Conservation (phyloP, 305 asterid species). For the Withania somnifera region DNA sequence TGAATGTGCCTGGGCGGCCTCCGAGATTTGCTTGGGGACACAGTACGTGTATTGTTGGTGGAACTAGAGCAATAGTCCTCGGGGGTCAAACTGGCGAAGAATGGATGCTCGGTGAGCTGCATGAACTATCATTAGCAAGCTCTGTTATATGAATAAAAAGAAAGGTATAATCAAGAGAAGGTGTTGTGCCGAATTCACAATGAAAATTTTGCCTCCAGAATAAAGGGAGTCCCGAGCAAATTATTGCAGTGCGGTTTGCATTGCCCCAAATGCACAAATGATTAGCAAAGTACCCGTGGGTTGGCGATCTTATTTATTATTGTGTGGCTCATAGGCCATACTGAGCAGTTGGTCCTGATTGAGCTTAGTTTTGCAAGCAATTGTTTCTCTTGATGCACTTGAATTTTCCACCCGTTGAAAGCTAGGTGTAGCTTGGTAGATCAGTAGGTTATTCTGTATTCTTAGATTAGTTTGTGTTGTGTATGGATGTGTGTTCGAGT, state of each 20-base stretch:
- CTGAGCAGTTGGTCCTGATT: conserved; percentile 9
- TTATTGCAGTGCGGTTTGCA: background rate
- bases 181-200: background rate
- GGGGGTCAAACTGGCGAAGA: conserved; percentile 93
- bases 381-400: conserved; percentile 11
- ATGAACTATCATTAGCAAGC: conserved; percentile 69
- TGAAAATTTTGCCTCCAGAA: background rate
- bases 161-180: conserved; percentile 2
- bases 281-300: conserved; percentile 1
- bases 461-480: conserved; percentile 31
- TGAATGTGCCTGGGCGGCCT: conserved; percentile 74
- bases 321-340: conserved; percentile 20
- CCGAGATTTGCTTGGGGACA: conserved; percentile 96
- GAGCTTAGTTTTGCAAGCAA: conserved; percentile 27
- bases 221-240: background rate
- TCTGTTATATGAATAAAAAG: conserved; percentile 19
- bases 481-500: conserved; percentile 18
- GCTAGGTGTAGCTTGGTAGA: conserved; percentile 29
- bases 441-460: conserved; percentile 26
- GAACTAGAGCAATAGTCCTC: conserved; percentile 75
- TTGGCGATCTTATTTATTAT: conserved; percentile 6
- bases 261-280: background rate
- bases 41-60: conserved; percentile 81
- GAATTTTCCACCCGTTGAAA: conserved; percentile 20
- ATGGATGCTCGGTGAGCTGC: conserved; percentile 85